Conservation (phyloP, 306 rosid genomes). For the Prosopis cineraria region DNA sequence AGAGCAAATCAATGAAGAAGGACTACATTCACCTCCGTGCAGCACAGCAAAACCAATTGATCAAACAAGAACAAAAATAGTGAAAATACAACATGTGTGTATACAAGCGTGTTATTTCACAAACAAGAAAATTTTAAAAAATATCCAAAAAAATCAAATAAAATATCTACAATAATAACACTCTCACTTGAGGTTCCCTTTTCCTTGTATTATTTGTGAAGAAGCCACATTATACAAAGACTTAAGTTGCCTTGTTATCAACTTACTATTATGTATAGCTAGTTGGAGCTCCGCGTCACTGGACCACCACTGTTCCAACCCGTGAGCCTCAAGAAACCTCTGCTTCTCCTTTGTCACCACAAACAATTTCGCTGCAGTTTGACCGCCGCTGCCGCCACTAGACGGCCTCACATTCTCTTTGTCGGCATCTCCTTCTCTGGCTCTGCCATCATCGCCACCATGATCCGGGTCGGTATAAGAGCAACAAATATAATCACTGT, state of each 20-base stretch:
- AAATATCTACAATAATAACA: background rate
- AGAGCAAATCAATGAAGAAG: too few relatives aligned
- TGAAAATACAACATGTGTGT: background rate
- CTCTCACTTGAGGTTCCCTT: constrained; percentile 41
- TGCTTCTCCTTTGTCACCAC: constrained; percentile 88
- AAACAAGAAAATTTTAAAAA: background rate
- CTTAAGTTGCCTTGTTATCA: constrained; percentile 80
- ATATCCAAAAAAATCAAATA: background rate
- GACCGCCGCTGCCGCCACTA: constrained; percentile 32
- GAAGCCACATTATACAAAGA: constrained; percentile 61
- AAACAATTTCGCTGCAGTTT: constrained; percentile 69
- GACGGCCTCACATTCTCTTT: constrained; percentile 69
- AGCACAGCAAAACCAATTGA: constrained; percentile 14
- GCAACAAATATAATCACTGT: constrained; percentile 93
- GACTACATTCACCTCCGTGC: background rate
- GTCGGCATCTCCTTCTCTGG: constrained; percentile 33
- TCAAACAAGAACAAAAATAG: background rate
- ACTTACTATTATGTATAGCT: constrained; percentile 78
- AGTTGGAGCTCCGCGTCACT: constrained; percentile 74
- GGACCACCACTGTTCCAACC: constrained; percentile 97
- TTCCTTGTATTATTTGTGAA: constrained; percentile 47
- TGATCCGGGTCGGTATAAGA: constrained; percentile 80
- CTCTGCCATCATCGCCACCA: background rate
- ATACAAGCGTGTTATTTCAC: constrained; percentile 21
- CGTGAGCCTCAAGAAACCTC: constrained; percentile 93